These are phyloP conservation scores for Ramalina peruviana DNA, from an alignment of 495 filamentous ascomycete species.

Conservation along the genomic window DNA sequence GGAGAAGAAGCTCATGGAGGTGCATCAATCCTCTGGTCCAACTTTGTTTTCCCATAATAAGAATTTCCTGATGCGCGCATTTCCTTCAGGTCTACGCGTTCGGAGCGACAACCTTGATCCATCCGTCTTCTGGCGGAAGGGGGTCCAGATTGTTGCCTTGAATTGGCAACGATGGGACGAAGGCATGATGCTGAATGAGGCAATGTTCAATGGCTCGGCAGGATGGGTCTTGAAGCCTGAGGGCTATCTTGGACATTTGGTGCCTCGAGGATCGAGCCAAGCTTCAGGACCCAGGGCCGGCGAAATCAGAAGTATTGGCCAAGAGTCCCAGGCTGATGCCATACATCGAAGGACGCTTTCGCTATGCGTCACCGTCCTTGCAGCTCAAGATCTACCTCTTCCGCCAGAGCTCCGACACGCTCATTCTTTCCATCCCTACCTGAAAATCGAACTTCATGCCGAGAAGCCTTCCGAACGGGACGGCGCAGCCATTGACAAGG, in stretches of 20 bases:
- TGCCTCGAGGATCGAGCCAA: neutral
- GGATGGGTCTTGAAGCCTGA: constrained; percentile 80
- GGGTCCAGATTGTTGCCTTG: constrained; percentile 81
- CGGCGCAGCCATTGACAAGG: constrained; percentile 28
- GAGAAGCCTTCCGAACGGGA: constrained; percentile 36
- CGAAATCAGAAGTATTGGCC: neutral
- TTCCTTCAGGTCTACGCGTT: constrained; percentile 71
- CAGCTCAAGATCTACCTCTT: constrained; percentile 38
- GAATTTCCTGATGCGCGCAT: constrained; percentile 74
- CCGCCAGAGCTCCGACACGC: constrained; percentile 33
- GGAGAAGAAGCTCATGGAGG: constrained; percentile 59
- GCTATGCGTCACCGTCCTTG: constrained; percentile 36
- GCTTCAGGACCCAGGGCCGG: neutral
- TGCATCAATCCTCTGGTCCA: constrained; percentile 44
- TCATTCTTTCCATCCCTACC: constrained; percentile 56
- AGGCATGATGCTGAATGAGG: constrained; percentile 92
- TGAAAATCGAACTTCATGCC: constrained; percentile 72
- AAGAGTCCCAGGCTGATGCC: constrained; percentile 15
- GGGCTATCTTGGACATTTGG: constrained; percentile 34
- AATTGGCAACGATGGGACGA: constrained; percentile 91
- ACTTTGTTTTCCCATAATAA: constrained; percentile 72
- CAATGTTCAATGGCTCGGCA: constrained; percentile 68
- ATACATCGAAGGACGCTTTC: constrained; percentile 22
- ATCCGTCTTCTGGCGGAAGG: constrained; percentile 69
- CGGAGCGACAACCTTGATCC: constrained; percentile 79